These are phyloP conservation scores for Tilletiaria anomala DNA, from an alignment of 1,284 basidiomycete genomes.

Conservation along the genomic window DNA sequence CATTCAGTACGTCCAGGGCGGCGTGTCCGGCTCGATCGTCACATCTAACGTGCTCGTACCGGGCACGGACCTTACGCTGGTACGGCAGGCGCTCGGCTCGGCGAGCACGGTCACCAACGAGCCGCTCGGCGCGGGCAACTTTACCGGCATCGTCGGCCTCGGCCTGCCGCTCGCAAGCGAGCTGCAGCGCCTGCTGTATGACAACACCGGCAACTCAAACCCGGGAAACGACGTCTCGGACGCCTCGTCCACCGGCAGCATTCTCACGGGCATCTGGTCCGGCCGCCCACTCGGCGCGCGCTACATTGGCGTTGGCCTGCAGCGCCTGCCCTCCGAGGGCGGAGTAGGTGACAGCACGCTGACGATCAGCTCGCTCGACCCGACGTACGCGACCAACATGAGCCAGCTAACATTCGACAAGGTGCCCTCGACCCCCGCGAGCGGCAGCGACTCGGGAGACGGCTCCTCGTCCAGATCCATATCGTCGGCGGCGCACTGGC, in stretches of 20 bases:
- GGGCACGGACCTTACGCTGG: constrained; percentile 1
- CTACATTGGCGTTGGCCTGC: constrained; percentile 23
- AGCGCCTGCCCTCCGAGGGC: constrained; percentile 26
- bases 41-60: constrained; percentile 18
- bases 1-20: constrained; percentile 23
- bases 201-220: constrained; percentile 12
- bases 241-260: constrained; percentile 13
- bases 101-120: constrained; percentile 14
- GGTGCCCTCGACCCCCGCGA: too few relatives aligned
- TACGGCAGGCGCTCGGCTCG: constrained; percentile 17
- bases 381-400: constrained; percentile 12
- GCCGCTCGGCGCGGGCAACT: constrained; percentile 21
- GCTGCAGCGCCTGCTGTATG: constrained; percentile 17
- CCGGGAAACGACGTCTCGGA: constrained; percentile 8
- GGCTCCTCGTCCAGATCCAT: too few relatives aligned
- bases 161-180: constrained; percentile 24
- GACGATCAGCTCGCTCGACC: constrained; percentile 21
- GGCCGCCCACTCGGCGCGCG: constrained; percentile 10
- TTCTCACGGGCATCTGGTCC: constrained; percentile 24
- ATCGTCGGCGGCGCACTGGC: too few relatives aligned
- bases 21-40: constrained; percentile 16
- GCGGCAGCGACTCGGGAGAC: too few relatives aligned
- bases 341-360: constrained; percentile 22
- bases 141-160: constrained; percentile 22
- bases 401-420: too few relatives aligned